phyloP scores from a whole-genome alignment of 2,329 filamentous ascomycete species.

The Capronia coronata region DNA sequence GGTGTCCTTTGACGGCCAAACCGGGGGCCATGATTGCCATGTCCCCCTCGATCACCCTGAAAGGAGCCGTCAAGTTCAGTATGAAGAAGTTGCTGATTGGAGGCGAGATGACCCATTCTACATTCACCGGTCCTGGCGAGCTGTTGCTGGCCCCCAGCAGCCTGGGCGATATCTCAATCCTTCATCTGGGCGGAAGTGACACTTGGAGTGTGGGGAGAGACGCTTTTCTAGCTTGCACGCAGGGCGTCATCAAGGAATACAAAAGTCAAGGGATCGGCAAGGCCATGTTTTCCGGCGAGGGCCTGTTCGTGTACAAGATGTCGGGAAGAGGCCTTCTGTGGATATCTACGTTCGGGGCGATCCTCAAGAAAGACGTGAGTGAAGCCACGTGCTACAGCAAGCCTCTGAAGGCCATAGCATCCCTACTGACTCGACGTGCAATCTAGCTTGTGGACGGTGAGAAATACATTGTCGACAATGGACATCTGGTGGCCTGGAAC shows the following conservation, averaged over 20 bases:
- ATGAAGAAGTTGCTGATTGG: constrained; percentile 86
- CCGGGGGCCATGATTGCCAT: constrained; percentile 92
- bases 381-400: background rate
- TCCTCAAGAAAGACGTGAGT: constrained; percentile 86
- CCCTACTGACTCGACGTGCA: constrained; percentile 1
- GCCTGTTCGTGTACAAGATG: constrained; percentile 83
- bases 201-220: constrained; percentile 81
- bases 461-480: constrained; percentile 87
- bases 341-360: constrained; percentile 89
- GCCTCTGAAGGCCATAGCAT: background rate
- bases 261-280: constrained; percentile 82
- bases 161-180: constrained; percentile 77
- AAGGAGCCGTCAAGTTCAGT: constrained; percentile 75
- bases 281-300: constrained; percentile 89
- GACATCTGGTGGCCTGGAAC: constrained; percentile 94
- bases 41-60: constrained; percentile 78
- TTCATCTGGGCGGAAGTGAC: constrained; percentile 64
- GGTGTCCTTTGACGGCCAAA: constrained; percentile 73
- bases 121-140: constrained; percentile 84
- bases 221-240: constrained; percentile 75
- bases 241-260: constrained; percentile 80
- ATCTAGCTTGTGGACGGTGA: constrained; percentile 56
- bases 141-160: constrained; percentile 72
- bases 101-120: constrained; percentile 70
- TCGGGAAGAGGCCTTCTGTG: constrained; percentile 74